These are phyloP conservation scores for Tetrapisispora arboricola DNA, from an alignment of 805 yeast genomes.

Conservation along the genomic window DNA sequence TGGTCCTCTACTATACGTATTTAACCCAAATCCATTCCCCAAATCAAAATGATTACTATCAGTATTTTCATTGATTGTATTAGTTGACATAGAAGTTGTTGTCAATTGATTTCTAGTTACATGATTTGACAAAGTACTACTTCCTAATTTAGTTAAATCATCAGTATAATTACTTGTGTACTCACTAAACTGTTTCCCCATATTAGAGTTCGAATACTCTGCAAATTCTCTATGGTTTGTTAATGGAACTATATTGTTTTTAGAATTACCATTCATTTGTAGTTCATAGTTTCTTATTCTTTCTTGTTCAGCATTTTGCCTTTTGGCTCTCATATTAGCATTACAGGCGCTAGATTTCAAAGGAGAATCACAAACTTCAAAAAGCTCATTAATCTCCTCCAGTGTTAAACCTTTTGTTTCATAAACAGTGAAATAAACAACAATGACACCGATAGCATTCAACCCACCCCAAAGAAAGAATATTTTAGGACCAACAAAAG, in stretches of 20 bases:
- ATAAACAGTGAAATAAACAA: conserved; percentile 58
- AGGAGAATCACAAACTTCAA: conserved; percentile 48
- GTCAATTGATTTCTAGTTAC: not conserved
- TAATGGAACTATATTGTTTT: not conserved
- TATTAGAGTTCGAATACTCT: too few species aligned
- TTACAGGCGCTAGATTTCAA: conserved; percentile 39
- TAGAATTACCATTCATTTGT: not conserved
- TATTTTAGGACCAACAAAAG: conserved; percentile 58
- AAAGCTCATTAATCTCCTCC: conserved; percentile 75
- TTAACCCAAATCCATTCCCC: conserved; percentile 29
- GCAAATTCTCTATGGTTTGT: not conserved
- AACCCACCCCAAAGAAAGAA: conserved; percentile 76
- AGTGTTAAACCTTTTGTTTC: conserved; percentile 73
- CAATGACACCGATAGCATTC: conserved; percentile 47
- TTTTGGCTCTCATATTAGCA: conserved; percentile 5
- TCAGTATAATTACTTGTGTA: not conserved
- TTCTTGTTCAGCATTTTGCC: not conserved
- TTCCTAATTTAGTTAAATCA: not conserved
- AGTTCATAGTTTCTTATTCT: not conserved
- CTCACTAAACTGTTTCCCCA: not conserved
- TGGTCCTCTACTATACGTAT: conserved; percentile 29
- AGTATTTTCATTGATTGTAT: not conserved
- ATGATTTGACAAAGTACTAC: not conserved
- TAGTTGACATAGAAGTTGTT: not conserved
- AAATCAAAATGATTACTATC: conserved; percentile 21